These are phyloP conservation scores for Pseudomicrostroma phylloplanum DNA, from an alignment of 1,284 basidiomycete genomes.

Conservation along the genomic window DNA sequence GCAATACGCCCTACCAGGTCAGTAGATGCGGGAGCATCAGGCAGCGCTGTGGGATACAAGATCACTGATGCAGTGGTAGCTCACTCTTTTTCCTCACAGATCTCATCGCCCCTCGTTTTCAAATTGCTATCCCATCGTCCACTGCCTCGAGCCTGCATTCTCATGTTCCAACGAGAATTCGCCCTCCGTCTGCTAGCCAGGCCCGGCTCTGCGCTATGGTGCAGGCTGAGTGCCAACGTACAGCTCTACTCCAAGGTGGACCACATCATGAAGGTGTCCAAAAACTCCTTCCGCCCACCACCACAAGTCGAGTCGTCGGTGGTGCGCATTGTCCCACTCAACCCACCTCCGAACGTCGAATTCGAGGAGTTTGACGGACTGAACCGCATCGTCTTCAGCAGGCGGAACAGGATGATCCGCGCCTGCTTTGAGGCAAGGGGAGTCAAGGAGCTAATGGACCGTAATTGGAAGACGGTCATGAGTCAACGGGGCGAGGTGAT, in stretches of 20 bases:
- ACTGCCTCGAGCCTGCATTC: slow-evolving; percentile 83
- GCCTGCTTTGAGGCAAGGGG: slow-evolving; percentile 86
- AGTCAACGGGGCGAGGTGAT: slow-evolving; percentile 59
- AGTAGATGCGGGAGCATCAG: slow-evolving; percentile 13
- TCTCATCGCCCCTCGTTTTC: slow-evolving; percentile 95
- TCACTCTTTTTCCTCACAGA: slow-evolving; percentile 53
- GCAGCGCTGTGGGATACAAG: too few relatives aligned
- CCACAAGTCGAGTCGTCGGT: slow-evolving; percentile 91
- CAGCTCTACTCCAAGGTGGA: slow-evolving; percentile 93
- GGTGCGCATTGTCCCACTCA: slow-evolving; percentile 80
- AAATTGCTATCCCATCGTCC: slow-evolving; percentile 93
- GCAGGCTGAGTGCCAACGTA: slow-evolving; percentile 86
- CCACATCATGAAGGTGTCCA: slow-evolving; percentile 90
- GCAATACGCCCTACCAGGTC: slow-evolving; percentile 92
- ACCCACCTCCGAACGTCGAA: slow-evolving; percentile 88
- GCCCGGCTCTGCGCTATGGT: slow-evolving; percentile 83
- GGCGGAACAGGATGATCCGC: slow-evolving; percentile 83
- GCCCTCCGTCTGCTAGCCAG: slow-evolving; percentile 83
- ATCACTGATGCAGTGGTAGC: neutral
- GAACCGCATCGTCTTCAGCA: slow-evolving; percentile 78
- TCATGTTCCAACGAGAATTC: slow-evolving; percentile 99
- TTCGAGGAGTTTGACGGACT: slow-evolving; percentile 98
- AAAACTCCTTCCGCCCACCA: slow-evolving; percentile 93
- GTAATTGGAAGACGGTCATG: slow-evolving; percentile 91
- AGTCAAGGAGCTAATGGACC: slow-evolving; percentile 86